phyloP scores from a whole-genome alignment of 1,284 basidiomycete genomes.

The Cryptococcus sp. region DNA sequence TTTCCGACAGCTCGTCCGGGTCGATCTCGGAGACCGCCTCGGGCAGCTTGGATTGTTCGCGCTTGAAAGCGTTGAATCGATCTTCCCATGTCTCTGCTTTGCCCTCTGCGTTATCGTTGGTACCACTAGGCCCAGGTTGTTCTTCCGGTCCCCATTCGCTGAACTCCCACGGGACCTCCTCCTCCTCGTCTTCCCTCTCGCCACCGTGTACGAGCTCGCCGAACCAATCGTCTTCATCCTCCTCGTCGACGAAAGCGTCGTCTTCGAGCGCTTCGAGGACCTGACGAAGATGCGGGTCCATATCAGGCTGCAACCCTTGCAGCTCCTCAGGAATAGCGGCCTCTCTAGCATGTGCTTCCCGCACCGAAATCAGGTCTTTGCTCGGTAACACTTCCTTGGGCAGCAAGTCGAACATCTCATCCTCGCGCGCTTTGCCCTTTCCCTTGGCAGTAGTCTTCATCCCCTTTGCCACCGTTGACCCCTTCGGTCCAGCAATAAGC shows the following conservation, averaged over 20 bases:
- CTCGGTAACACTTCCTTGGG: constrained; percentile 75
- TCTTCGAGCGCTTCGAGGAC: constrained; percentile 93
- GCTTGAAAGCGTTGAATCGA: constrained; percentile 75
- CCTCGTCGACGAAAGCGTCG: constrained; percentile 85
- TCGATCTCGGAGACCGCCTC: constrained; percentile 31
- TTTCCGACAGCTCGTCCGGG: constrained; percentile 64
- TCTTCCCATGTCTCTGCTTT: constrained; percentile 65
- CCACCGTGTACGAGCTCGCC: constrained; percentile 57
- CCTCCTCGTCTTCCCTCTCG: constrained; percentile 55
- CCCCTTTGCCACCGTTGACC: constrained; percentile 42
- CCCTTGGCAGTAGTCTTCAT: constrained; percentile 39
- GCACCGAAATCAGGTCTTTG: constrained; percentile 68
- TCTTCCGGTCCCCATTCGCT: constrained; percentile 61
- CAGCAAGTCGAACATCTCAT: constrained; percentile 54
- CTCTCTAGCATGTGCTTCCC: constrained; percentile 65
- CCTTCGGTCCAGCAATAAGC: constrained; percentile 71
- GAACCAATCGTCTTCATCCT: constrained; percentile 57
- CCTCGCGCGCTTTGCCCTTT: constrained; percentile 42
- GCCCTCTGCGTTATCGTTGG: constrained; percentile 37
- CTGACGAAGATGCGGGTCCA: constrained; percentile 95
- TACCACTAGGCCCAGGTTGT: constrained; percentile 15
- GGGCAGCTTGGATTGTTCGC: constrained; percentile 12
- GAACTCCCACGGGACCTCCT: constrained; percentile 65
- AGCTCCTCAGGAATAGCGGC: constrained; percentile 74
- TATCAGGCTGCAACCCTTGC: constrained; percentile 88